phyloP scores from a whole-genome alignment of 352 stramenopile species.

The Pythium sukuiense region DNA sequence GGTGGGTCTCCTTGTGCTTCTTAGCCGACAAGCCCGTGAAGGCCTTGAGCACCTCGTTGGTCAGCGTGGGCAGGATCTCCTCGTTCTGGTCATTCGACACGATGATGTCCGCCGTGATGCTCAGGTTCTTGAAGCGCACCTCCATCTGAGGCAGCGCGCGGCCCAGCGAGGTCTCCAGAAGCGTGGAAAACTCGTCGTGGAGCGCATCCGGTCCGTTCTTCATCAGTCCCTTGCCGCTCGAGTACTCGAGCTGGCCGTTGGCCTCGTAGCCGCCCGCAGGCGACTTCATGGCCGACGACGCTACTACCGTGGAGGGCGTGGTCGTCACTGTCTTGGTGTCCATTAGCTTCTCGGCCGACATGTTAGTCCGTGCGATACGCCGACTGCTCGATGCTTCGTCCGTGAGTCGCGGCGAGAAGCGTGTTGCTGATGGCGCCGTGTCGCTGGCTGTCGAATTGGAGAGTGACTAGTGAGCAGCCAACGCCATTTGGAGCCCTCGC shows the following conservation, averaged over 20 bases:
- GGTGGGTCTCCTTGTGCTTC: constrained; percentile 43
- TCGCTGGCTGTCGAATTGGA: no score
- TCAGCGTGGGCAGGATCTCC: constrained; percentile 44
- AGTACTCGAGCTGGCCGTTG: not conserved
- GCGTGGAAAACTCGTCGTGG: constrained; percentile 4
- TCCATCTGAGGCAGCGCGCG: constrained; percentile 28
- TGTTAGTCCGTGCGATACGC: no score
- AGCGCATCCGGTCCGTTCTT: constrained; percentile 16
- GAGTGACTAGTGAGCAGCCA: no score
- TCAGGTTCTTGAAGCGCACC: constrained; percentile 37
- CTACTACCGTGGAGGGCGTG: no score
- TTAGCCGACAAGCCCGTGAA: constrained; percentile 35
- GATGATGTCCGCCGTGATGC: constrained; percentile 25
- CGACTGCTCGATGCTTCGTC: no score
- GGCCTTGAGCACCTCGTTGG: constrained; percentile 45
- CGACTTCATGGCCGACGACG: no score
- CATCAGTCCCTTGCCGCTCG: constrained; percentile 12
- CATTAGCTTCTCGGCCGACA: no score
- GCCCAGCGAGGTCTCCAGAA: constrained; percentile 15
- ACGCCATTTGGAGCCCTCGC: no score
- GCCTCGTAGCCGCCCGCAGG: no score
- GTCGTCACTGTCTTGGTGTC: no score
- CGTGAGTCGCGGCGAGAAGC: no score
- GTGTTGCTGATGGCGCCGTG: no score
- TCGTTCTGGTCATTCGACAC: constrained; percentile 9